Conservation (phyloP, 1,284 basidiomycete genomes). For the Cystobasidiaceae sp. region DNA sequence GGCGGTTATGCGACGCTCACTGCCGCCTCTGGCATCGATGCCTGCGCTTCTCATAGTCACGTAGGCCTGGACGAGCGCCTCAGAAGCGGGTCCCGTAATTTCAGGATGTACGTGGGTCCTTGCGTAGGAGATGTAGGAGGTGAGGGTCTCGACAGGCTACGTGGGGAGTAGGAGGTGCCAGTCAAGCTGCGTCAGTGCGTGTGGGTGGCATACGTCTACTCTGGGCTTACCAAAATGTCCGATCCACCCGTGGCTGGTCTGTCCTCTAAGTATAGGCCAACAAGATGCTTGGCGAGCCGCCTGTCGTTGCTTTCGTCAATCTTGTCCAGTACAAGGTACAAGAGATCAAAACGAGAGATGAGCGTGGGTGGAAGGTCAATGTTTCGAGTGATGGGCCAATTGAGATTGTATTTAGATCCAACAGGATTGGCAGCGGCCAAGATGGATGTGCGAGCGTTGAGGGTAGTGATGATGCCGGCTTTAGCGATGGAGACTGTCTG, state of each 20-base stretch:
- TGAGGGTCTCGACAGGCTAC: constrained; percentile 80
- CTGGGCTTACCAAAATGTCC: constrained; percentile 74
- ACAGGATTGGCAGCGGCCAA: constrained; percentile 96
- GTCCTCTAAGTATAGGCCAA: constrained; percentile 90
- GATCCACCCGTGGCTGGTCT: constrained; percentile 62
- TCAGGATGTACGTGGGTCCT: constrained; percentile 80
- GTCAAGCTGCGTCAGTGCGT: no score
- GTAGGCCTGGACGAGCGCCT: constrained; percentile 81
- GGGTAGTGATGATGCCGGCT: constrained; percentile 96
- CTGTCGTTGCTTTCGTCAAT: constrained; percentile 85
- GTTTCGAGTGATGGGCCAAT: constrained; percentile 49
- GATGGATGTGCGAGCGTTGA: constrained; percentile 95
- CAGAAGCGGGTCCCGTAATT: constrained; percentile 78
- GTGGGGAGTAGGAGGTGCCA: neutral
- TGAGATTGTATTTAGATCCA: constrained; percentile 76
- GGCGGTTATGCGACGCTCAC: constrained; percentile 92
- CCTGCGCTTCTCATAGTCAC: constrained; percentile 91
- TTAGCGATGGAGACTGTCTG: constrained; percentile 99
- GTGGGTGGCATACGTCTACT: neutral
- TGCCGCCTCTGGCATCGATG: constrained; percentile 68
- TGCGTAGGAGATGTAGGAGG: constrained; percentile 91
- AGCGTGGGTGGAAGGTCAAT: constrained; percentile 86
- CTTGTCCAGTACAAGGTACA: constrained; percentile 96
- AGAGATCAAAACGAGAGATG: constrained; percentile 92
- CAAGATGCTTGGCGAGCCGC: constrained; percentile 86